Evolutionary conservation across 768 basidiomycete species (phyloP).

Genomic region (Leccinum longicurvipes): DNA sequence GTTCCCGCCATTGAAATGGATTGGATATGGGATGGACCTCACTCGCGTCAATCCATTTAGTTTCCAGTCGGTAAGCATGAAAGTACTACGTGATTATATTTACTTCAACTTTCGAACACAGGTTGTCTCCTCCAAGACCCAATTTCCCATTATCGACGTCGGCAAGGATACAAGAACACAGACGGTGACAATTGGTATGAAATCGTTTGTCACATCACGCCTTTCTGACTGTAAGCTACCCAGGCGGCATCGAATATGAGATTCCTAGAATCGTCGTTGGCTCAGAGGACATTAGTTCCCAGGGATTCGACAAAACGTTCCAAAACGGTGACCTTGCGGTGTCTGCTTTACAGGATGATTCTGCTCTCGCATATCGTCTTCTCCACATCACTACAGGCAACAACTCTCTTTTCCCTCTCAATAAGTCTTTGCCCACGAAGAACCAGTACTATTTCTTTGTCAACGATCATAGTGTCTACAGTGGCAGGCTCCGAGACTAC

Average conservation of each 20-base stretch:
- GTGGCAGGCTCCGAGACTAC: slow-evolving; percentile 1
- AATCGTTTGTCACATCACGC: background rate
- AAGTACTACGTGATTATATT: background rate
- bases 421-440: slow-evolving; percentile 1
- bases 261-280: slow-evolving; percentile 1
- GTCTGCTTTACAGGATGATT: background rate
- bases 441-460: slow-evolving; percentile 5
- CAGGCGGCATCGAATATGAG: slow-evolving; percentile 3
- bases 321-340: background rate
- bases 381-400: slow-evolving; percentile 1
- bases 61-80: background rate
- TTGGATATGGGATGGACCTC: slow-evolving; percentile 4
- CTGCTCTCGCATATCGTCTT: slow-evolving; percentile 4
- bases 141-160: slow-evolving; percentile 1
- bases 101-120: background rate
- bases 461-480: slow-evolving; percentile 1
- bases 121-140: background rate
- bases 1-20: slow-evolving; percentile 6
- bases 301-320: background rate
- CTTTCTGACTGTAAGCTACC: background rate
- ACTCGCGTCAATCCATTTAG: background rate
- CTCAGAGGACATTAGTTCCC: background rate
- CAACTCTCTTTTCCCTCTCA: slow-evolving; percentile 1
- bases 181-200: background rate
- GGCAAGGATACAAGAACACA: slow-evolving; percentile 1